Evolutionary conservation across 495 filamentous ascomycete genomes (phyloP), one percentile per base, ranked within the genome.

Genomic region (Penicillium paxilli): DNA sequence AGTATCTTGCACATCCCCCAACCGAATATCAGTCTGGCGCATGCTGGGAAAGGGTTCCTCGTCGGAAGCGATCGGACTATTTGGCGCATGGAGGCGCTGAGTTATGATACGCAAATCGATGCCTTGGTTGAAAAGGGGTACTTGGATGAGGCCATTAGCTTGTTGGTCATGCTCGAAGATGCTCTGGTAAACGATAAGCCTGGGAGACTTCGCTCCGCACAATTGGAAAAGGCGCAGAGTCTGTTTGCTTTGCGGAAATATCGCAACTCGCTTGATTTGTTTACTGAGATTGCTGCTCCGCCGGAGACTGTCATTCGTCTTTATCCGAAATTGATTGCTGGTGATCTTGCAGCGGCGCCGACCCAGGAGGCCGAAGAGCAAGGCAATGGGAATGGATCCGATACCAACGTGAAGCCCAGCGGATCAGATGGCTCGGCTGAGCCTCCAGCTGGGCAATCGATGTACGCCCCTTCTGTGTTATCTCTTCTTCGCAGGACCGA

Each of bases 61-160:
- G 91, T 97, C 16, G 80, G 85, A 6, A 96, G 92, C 58, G 92
- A 97, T 26, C 80, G 92, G 14, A 86, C 78, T 19, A 89, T 99
- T 25, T 99, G 95, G 95, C 86, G 92, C 45, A 96, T 98, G 94
- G 87, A 86, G 41, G 87, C 92, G n/a, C 80, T 89, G 38, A 88
- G 92, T 48, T 99, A 99, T 58, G 91, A 96, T 62, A 83, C 87
- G 0, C 94, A 99, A 62, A 86, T 99, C 24, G 86, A 92, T 49
- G 83, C 95, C 44, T 77, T 99, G 28, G 82, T 96, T 3, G 81
- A 86, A 40, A 86, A 82, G 47, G 87, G 81, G 5, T 84, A 83
- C 59, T 84, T 91, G 40, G 93, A 99, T 60, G 94, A 99, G 68
- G 95, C 94, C 1, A 89, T 97, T 49, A 96, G 91, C 61, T 69